Evolutionary conservation across 2,329 filamentous ascomycete species (phyloP), one percentile per base, ranked within the genome.

Genomic region (Xylaria hypoxylon): DNA sequence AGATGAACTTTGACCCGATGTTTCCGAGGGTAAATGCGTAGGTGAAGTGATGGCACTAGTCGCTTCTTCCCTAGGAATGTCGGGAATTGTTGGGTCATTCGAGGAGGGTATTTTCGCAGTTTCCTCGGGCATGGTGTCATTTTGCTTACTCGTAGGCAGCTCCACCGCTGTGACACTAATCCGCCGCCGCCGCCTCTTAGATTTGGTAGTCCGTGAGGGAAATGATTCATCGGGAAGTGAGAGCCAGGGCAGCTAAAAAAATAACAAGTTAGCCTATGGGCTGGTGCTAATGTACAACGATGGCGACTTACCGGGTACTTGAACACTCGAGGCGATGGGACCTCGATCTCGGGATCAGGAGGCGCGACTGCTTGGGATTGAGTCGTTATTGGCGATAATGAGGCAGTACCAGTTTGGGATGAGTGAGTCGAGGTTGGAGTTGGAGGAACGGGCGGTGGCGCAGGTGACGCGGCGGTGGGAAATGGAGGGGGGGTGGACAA

Each of bases 351-450:
- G 7, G 76, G 59, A n/a, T 70, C 70, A 8, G 67, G 65, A 31
- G 73, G 72, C 17, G 74, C 70, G 50, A 71, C 50, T 44, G 75
- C 73, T 59, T 75, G 74, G 51, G 74, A 77, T 62, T 84, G 81
- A 7, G 83, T 80, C 13, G 83, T 82, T 2, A 81, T 80, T 28
- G 85, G 83, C 17, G 84, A 86, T 70, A 81, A 79, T 10, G 84
- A 79, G 66, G 79, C 77, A 28, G 78, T 74, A n/a, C 68, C 71
- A 45, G 70, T 68, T 57, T 78, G 77, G 3, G 82, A 81, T 7
- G 84, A 84, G 62, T 84, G 81, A 19, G 83, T 84, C 17, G 86
- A 87, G 4, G 84, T 84, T 3, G 86, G 86, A 10, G 86, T 86
- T 35, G 84, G 83, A 22, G 83, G 78, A 61, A 80, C 77, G 28